Evolutionary conservation across 768 basidiomycete genomes (phyloP), one percentile per base, ranked within the genome.

Genomic region (Podaxis mareebaensis): DNA sequence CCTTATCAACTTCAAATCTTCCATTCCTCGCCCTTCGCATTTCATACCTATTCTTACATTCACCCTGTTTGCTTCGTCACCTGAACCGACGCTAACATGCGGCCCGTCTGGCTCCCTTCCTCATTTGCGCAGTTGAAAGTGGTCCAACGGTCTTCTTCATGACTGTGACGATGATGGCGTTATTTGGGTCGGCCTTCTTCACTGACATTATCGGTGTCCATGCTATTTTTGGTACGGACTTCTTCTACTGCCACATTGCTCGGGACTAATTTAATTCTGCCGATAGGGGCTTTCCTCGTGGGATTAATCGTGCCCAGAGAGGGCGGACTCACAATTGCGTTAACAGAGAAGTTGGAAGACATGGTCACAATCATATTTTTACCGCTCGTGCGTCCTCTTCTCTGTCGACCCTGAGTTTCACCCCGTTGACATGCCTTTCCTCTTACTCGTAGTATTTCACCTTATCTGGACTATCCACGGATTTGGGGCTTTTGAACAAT

Each of bases 341-440:
- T 99, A n/a, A 95, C 93, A 0, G 93, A 96, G 69, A 98, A 96
- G 71, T 78, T 99, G n/a, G 97, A 99, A 76, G 96, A 98, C 75
- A 88, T 96, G 84, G 92, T 96, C 2, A 77, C 92, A 0, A 89
- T 96, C 64, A 87, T 96, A 49, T 96, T 97, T 76, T 77, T 97
- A 12, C 95, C 95, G 3, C 78, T 96, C 56, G 92, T 93, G 70
- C 65, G 81, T 73, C 57, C n/a, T 42, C 1, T 36, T 60, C 22
- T 20, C 17, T 56, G 2, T 33, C 20, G 15, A 36, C 11, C 10
- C n/a, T 22, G 24, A 26, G 24, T 13, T 39, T 28, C 53, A 15
- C 1, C 8, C 58, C 22, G 55, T 22, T 69, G 33, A 33, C 64
- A 63, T 65, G 63, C 60, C 26, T 24, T 42, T 52, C 30, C 51